Percentiles rank a stretch among this genome's conserved stretches.
Conservation (phyloP, 1,284 basidiomycete species). For the Trichosporon sp. region DNA sequence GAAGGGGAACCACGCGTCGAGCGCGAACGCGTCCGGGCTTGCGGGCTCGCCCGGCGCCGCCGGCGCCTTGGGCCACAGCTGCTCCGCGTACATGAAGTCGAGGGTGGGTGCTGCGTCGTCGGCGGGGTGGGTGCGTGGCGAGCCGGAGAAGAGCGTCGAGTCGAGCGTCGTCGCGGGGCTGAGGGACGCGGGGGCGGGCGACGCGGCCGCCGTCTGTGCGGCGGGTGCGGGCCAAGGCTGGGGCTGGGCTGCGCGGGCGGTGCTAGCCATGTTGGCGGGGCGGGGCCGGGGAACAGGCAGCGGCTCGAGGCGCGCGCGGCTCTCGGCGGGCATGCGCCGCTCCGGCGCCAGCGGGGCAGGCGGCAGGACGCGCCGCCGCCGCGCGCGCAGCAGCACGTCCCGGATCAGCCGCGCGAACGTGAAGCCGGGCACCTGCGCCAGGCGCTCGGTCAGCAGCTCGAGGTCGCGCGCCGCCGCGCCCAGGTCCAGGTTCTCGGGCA, state of each 20-base stretch:
- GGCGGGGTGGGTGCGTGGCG: neutral
- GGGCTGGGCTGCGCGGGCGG: neutral
- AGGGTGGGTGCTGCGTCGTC: conserved; percentile 10
- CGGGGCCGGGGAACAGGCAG: neutral
- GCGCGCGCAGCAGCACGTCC: conserved; percentile 33
- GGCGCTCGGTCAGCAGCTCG: conserved; percentile 33
- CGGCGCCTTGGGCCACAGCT: conserved; percentile 24
- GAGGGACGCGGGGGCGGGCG: neutral
- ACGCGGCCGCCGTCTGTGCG: neutral
- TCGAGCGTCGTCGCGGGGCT: neutral
- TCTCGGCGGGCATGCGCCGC: neutral
- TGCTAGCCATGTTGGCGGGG: neutral
- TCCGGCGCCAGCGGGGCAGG: too few species aligned
- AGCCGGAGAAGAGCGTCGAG: neutral
- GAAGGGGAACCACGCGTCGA: conserved; percentile 41
- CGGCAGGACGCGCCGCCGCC: conserved; percentile 33
- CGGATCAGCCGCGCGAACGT: conserved; percentile 37
- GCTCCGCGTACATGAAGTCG: conserved; percentile 42
- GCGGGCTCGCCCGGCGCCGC: neutral
- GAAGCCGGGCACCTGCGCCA: conserved; percentile 41
- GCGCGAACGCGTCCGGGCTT: conserved; percentile 20
- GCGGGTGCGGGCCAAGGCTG: neutral
- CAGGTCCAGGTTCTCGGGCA: conserved; percentile 39
- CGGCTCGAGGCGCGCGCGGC: neutral
- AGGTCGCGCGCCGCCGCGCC: conserved; percentile 39